Percentiles rank a stretch among this genome's conserved stretches.
phyloP scores from a whole-genome alignment of 1,139 yeast genomes.

The Taphrina populina region DNA sequence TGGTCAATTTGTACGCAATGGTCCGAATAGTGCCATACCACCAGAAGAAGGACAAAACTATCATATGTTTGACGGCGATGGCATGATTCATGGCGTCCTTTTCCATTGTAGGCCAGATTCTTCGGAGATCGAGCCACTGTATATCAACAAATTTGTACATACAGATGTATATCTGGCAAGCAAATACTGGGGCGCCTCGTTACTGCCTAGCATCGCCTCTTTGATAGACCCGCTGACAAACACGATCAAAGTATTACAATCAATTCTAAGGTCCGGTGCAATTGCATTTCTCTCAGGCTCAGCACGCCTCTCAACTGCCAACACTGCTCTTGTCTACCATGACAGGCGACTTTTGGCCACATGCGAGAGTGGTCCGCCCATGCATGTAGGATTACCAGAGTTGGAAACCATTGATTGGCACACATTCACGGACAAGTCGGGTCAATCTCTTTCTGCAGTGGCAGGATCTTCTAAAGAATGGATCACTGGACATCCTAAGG shows the following conservation, averaged over 20 bases:
- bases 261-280: conserved; percentile 25
- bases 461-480: conserved; percentile 29
- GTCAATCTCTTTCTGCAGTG: conserved; percentile 6
- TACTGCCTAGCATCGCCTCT: conserved; percentile 32
- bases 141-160: conserved; percentile 29
- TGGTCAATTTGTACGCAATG: conserved; percentile 34
- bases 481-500: conserved; percentile 34
- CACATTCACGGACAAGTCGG: conserved; percentile 17
- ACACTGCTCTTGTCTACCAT: conserved; percentile 30
- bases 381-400: conserved; percentile 27
- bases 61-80: conserved; percentile 34
- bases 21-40: conserved; percentile 30
- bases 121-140: conserved; percentile 11
- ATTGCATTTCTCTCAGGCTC: conserved; percentile 30
- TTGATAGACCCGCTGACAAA: conserved; percentile 31
- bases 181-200: conserved; percentile 17
- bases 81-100: conserved; percentile 34
- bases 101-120: background rate
- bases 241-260: background rate
- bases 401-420: conserved; percentile 33
- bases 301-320: conserved; percentile 29
- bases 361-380: conserved; percentile 34
- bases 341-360: conserved; percentile 31
- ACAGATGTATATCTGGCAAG: conserved; percentile 31
- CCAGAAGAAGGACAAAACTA: conserved; percentile 30